Evolutionary conservation across 2,329 filamentous ascomycete genomes (phyloP).

Genomic region (Pochonia chlamydosporia): DNA sequence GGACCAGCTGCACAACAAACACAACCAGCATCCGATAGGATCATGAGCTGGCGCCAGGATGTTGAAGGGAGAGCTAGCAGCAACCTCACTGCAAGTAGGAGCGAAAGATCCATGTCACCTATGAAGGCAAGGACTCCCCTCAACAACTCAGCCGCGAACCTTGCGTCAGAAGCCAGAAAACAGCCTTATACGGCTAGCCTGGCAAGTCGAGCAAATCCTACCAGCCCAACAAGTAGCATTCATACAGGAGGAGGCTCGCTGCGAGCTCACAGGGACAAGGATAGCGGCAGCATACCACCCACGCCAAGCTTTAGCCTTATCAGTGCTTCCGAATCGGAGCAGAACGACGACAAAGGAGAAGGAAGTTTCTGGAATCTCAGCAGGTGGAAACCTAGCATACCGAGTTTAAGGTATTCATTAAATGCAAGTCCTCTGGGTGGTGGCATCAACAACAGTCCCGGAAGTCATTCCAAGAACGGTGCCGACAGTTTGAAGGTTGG

Average conservation of each 20-base stretch:
- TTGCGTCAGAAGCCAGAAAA: slow-evolving; percentile 40
- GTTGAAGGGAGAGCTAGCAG: slow-evolving; percentile 40
- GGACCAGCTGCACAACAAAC: slow-evolving; percentile 19
- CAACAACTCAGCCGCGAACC: slow-evolving; percentile 30
- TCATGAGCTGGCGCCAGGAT: slow-evolving; percentile 79
- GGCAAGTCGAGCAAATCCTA: slow-evolving; percentile 16
- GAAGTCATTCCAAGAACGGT: slow-evolving; percentile 19
- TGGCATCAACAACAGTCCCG: slow-evolving; percentile 6
- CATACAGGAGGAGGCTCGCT: slow-evolving; percentile 21
- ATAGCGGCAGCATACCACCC: slow-evolving; percentile 33
- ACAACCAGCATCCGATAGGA: slow-evolving; percentile 59
- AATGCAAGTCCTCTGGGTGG: slow-evolving; percentile 17
- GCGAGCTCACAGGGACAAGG: slow-evolving; percentile 16
- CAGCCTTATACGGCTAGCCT: slow-evolving; percentile 33
- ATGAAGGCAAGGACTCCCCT: slow-evolving; percentile 35
- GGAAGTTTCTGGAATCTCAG: slow-evolving; percentile 52
- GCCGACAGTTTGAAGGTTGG: slow-evolving; percentile 25
- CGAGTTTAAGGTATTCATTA: slow-evolving; percentile 25
- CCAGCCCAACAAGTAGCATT: slow-evolving; percentile 34
- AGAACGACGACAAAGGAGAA: slow-evolving; percentile 36
- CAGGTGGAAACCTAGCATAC: slow-evolving; percentile 41
- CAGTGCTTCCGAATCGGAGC: slow-evolving; percentile 25
- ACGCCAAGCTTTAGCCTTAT: slow-evolving; percentile 51
- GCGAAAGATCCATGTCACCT: slow-evolving; percentile 52
- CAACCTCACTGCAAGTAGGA: slow-evolving; percentile 35